A percentile compares a stretch with the other conserved stretches of the same genome.
Conservation (phyloP, 257 asterid species). For the Rauvolfia tetraphylla region DNA sequence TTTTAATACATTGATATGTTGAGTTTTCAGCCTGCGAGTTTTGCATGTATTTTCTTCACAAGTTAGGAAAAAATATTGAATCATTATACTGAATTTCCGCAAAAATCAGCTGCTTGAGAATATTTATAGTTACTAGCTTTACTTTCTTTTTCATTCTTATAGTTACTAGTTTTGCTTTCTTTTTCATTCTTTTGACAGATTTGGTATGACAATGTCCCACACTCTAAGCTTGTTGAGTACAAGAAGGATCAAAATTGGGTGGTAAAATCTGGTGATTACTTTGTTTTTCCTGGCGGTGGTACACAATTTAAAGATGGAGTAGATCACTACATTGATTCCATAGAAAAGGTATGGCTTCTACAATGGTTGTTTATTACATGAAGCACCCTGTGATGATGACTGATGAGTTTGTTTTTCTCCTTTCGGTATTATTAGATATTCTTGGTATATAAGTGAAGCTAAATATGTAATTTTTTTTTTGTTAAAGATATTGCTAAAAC, state of each 20-base stretch:
- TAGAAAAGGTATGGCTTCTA: constrained; percentile 46
- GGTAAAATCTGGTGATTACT: constrained; percentile 60
- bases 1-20: neutral
- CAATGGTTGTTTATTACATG: neutral
- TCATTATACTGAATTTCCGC: neutral
- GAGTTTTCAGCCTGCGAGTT: neutral
- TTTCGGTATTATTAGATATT: neutral
- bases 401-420: neutral
- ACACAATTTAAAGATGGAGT: constrained; percentile 91
- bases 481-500: neutral
- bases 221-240: constrained; percentile 94
- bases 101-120: neutral
- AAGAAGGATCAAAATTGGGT: constrained; percentile 95
- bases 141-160: neutral
- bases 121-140: neutral
- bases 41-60: neutral
- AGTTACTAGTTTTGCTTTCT: constrained; percentile 2
- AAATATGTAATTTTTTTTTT: neutral
- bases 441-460: neutral
- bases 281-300: constrained; percentile 93
- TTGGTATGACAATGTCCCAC: constrained; percentile 94
- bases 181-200: constrained; percentile 44
- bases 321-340: constrained; percentile 48
- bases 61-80: neutral
- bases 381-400: neutral